These are phyloP conservation scores for Ceratocystis eucalypticola DNA, from an alignment of 2,329 filamentous ascomycete genomes.

Conservation along the genomic window DNA sequence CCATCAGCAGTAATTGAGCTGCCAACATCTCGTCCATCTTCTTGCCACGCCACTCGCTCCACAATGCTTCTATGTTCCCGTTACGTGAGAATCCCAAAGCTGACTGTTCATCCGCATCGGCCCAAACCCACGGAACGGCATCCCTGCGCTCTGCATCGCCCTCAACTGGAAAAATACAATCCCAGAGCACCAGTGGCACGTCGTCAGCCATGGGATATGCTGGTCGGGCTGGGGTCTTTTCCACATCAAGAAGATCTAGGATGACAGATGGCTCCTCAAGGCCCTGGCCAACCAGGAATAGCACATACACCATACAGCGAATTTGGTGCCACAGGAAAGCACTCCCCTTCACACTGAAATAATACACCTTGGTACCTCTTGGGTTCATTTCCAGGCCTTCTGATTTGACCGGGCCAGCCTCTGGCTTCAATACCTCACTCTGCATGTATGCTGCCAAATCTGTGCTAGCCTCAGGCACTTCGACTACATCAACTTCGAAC, in stretches of 20 bases:
- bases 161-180: conserved; percentile 61
- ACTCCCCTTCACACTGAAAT: conserved; percentile 75
- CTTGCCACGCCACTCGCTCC: conserved; percentile 66
- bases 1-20: conserved; percentile 54
- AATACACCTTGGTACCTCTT: conserved; percentile 55
- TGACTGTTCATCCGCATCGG: conserved; percentile 49
- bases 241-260: conserved; percentile 58
- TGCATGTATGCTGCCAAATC: conserved; percentile 43
- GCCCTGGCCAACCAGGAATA: conserved; percentile 88
- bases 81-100: conserved; percentile 49
- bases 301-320: conserved; percentile 75
- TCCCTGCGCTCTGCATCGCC: conserved; percentile 34
- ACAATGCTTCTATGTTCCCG: conserved; percentile 60
- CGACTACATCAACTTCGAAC: conserved; percentile 65
- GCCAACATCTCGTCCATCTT: conserved; percentile 88
- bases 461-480: conserved; percentile 43
- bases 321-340: conserved; percentile 99
- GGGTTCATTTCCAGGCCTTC: conserved; percentile 10
- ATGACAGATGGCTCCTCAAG: conserved; percentile 65
- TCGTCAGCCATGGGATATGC: conserved; percentile 86
- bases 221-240: conserved; percentile 59
- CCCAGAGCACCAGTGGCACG: conserved; percentile 83
- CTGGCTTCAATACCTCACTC: conserved; percentile 27
- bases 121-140: conserved; percentile 61
- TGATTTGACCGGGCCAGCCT: conserved; percentile 15